Base-by-base conservation (phyloP, 176 grass and related monocot genomes). In the Tillandsia leiboldiana region DNA sequence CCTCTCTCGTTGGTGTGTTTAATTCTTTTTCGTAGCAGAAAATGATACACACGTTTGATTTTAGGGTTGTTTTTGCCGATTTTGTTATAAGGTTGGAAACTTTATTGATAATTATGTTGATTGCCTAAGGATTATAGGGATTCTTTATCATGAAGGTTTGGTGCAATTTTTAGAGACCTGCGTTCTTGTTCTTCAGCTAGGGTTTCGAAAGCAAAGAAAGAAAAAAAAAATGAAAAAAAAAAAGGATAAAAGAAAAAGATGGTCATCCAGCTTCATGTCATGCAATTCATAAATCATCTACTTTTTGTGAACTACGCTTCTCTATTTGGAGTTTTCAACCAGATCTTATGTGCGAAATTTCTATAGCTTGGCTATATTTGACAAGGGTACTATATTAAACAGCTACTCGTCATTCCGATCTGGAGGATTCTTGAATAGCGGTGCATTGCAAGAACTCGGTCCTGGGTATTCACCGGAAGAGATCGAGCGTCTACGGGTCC, bases 331-430 rank as follows among this genome's bases (percentile, higher is more conserved):
- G 56, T 59, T 14, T 59, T 17, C 4, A 18, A 9, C 17, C 22
- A 61, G 56, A 61, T 61, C 56, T 61, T 9, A 8, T 10, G 22
- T 20, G 22, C 22, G 8, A n/a, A 61, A 61, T 61, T 15, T 61
- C 8, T 72, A 20, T 56, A 51, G 64, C 50, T 51, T 68, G 23
- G 18, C 71, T 26, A 71, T 69, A 78, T 74, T 59, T 69, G 54
- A 65, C 53, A 17, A 14, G 28, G 27, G 18, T 77, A 8, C 9
- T 49, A 9, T 72, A 15, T 73, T 70, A 63, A 83, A 80, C 78
- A 96, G 92, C 56, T 96, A 92, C 65, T 89, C 86, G 59, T 87
- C 92, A 52, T 91, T 87, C 78, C 92, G 85, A 73, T 79, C 83
- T 65, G 92, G 83, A 75, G 88, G 77, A 50, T 24, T 82, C 66